Evolutionary conservation across 2,329 filamentous ascomycete genomes (phyloP), one percentile per base, ranked within the genome.

Genomic region (Aspergillus ibericus): DNA sequence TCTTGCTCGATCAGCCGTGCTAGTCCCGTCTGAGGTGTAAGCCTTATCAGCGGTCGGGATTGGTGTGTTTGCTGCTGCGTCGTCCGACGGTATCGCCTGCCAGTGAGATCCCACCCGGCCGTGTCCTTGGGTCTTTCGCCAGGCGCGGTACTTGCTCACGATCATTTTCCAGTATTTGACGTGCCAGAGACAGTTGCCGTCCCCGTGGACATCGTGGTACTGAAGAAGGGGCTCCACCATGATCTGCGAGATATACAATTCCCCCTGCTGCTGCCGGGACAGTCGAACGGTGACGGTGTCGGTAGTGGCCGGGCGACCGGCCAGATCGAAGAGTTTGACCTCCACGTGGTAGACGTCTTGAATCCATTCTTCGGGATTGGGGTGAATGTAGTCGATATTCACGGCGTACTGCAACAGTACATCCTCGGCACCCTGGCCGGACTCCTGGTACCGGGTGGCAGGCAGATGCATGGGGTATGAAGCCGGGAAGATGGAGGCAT

Each of bases 81-180:
- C 29, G 29, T 32, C 2, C 29, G 29, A 10, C 9, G 9, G n/a
- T 32, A 18, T 25, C 18, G 16, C 15, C 20, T 29, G 22, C 42
- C 12, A 29, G 13, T 25, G 5, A 25, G 12, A 13, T 12, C 8
- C 35, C 12, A n/a, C 25, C 5, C 22, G 15, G 7, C 34, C n/a
- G 13, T 9, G 36, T 18, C 7, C 51, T 18, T 53, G 20, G 8
- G 16, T 44, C 38, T 29, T 25, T 18, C 36, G 25, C 51, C 51
- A 53, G 35, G 25, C 9, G 20, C 18, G 38, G 38, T 53, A 53
- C 16, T 53, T 53, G n/a, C 16, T 10, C 51, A 32, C 27, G n/a
- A 53, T 40, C 36, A 53, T 18, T n/a, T 40, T 27, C 51, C 51
- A 53, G 51, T 53, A 53, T 20, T 53, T 40, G 9, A 29, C 36